Conservation (phyloP, 2,329 filamentous ascomycete species). For the Arthroderma sp. region DNA sequence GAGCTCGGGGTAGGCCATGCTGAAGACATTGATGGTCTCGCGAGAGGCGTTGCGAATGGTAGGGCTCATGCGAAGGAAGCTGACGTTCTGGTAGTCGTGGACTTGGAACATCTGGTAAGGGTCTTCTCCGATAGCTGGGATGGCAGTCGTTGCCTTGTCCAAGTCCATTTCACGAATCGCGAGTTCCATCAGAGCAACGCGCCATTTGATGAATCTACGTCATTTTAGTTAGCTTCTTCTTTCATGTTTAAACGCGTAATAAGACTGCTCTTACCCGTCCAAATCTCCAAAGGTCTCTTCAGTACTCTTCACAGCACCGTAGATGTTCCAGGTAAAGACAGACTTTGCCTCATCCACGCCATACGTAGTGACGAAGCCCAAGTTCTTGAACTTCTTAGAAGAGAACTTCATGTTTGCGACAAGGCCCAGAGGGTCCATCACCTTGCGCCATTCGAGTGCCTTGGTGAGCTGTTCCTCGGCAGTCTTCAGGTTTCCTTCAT, state of each 20-base stretch:
- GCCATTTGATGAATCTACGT: slow-evolving; percentile 73
- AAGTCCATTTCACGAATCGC: slow-evolving; percentile 65
- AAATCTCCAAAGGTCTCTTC: slow-evolving; percentile 70
- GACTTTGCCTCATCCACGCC: slow-evolving; percentile 41
- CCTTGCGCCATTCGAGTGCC: slow-evolving; percentile 72
- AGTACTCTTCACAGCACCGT: slow-evolving; percentile 73
- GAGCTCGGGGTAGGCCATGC: slow-evolving; percentile 76
- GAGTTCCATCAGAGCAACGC: slow-evolving; percentile 80
- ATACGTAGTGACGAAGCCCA: slow-evolving; percentile 74
- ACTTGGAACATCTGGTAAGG: slow-evolving; percentile 86
- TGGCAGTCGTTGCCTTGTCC: slow-evolving; percentile 56
- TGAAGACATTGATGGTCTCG: slow-evolving; percentile 71
- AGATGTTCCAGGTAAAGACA: slow-evolving; percentile 85
- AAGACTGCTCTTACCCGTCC: slow-evolving; percentile 51
- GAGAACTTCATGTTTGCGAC: slow-evolving; percentile 52
- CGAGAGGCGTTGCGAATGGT: slow-evolving; percentile 62
- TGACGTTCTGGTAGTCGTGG: slow-evolving; percentile 82
- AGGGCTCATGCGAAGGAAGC: slow-evolving; percentile 71
- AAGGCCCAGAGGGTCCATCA: slow-evolving; percentile 57
- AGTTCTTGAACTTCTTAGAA: slow-evolving; percentile 57
- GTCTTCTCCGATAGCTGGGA: slow-evolving; percentile 50
- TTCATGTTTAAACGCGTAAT: not conserved
- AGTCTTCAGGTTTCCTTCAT: slow-evolving; percentile 60
- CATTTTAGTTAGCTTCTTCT: not conserved
- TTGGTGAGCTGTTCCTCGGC: slow-evolving; percentile 67